Evolutionary conservation across 371 early-diverging fungal species (phyloP).

Genomic region (Catenaria anguillulae): DNA sequence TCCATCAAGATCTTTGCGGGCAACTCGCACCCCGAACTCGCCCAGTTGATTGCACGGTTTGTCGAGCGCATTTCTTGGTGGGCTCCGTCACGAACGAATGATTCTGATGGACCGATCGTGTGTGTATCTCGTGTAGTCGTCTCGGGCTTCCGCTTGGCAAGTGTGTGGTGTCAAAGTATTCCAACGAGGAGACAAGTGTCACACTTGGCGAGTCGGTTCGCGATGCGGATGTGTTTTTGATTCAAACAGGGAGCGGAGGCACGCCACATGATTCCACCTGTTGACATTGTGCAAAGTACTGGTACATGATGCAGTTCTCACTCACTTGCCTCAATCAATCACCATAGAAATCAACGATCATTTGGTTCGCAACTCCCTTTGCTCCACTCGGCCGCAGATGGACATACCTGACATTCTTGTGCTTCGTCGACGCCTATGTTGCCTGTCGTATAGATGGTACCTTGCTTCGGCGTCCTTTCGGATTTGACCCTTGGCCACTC

Average conservation of each 20-base stretch:
- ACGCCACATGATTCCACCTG: no score
- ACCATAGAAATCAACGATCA: background rate
- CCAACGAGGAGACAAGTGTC: constrained; percentile 50
- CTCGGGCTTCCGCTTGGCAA: constrained; percentile 60
- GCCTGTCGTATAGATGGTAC: background rate
- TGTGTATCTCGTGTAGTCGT: constrained; percentile 30
- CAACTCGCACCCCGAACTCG: constrained; percentile 84
- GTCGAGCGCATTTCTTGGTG: no score
- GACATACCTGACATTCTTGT: no score
- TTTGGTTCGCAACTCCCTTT: no score
- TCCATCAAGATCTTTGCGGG: constrained; percentile 76
- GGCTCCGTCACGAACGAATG: constrained; percentile 24
- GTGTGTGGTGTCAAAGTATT: constrained; percentile 56
- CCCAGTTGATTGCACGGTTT: constrained; percentile 47
- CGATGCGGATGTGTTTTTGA: constrained; percentile 85
- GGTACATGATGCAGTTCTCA: constrained; percentile 49
- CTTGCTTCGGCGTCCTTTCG: no score
- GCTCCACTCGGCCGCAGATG: no score
- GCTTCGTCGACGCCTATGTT: no score
- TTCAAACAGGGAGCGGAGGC: constrained; percentile 74
- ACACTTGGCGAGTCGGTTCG: constrained; percentile 79
- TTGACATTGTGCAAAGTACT: constrained; percentile 95
- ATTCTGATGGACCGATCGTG: no score
- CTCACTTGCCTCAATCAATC: background rate
- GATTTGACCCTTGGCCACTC: no score